Evolutionary conservation across 495 filamentous ascomycete genomes (phyloP), one percentile per base, ranked within the genome.

Genomic region (Talaromyces ruber): DNA sequence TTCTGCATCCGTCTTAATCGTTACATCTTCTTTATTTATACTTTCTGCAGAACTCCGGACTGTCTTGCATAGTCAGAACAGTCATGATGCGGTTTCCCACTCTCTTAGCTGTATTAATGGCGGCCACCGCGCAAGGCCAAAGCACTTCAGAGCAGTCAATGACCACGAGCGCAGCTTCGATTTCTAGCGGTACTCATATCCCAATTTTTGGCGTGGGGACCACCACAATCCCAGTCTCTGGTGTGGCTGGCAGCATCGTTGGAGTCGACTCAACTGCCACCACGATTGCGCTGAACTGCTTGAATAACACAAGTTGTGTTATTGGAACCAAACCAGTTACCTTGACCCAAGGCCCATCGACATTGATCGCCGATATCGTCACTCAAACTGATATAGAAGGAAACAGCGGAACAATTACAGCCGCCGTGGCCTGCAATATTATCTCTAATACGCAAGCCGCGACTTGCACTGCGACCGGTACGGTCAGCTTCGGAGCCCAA

Each of bases 341-440:
- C 39, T 50, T 58, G 16, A 68, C 66, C 28, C 28, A 63, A 28
- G 66, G 66, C 16, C 66, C 66, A 7, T 68, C 66, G 4, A 68
- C 66, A 18, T 63, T 61, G 51, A 56, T 32, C 28, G 63, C 61
- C 37, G 61, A 64, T 25, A 61, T 61, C 50, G 30, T 60, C 6
- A 65, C 62, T 28, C 57, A 51, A n/a, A 65, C 55, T 47, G 21
- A n/a, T 16, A 57, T 53, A 3, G 28, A 21, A 32, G 54, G 54
- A 18, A 29, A 54, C 12, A 26, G n/a, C 51, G 6, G 43, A 63
- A n/a, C 47, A 7, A 24, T 53, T 29, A 62, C 61, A 21, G 24
- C 62, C 9, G 22, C 53, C 8, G 39, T 63, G n/a, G 62, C 60
- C 64, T 68, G 66, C 64, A 60, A 62, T 21, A 64, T 68, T 14